Percentiles rank a stretch among this genome's conserved stretches.
Conservation (phyloP, 2,329 filamentous ascomycete species). For the Fusarium goolgardi region DNA sequence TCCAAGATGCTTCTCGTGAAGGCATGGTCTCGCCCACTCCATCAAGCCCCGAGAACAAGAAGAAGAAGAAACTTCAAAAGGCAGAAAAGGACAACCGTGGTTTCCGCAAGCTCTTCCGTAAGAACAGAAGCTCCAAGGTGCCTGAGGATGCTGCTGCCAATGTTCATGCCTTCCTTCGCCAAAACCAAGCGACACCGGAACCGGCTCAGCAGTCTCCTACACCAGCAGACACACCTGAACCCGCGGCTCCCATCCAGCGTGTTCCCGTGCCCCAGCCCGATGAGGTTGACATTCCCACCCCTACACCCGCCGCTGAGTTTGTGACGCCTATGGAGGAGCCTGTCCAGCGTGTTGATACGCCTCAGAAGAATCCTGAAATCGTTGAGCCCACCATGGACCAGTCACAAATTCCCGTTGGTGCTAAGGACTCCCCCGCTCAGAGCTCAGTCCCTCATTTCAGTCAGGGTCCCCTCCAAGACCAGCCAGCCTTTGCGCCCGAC, state of each 20-base stretch:
- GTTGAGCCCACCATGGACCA: conserved; percentile 39
- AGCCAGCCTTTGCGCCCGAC: conserved; percentile 83
- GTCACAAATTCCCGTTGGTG: conserved; percentile 32
- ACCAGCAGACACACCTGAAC: conserved; percentile 46
- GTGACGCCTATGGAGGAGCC: conserved; percentile 43
- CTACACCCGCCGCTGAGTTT: conserved; percentile 39
- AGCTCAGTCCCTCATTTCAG: conserved; percentile 73
- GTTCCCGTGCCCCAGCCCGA: conserved; percentile 1
- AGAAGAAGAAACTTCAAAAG: conserved; percentile 67
- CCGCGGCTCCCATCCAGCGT: conserved; percentile 36
- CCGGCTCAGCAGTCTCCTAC: conserved; percentile 26
- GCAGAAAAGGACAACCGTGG: conserved; percentile 61
- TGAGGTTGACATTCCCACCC: conserved; percentile 32
- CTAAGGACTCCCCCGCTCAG: conserved; percentile 28
- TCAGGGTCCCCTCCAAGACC: conserved; percentile 87
- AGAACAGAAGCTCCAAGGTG: conserved; percentile 68
- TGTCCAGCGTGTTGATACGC: conserved; percentile 33
- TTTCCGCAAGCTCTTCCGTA: conserved; percentile 75
- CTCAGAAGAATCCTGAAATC: conserved; percentile 39
- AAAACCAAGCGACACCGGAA: conserved; percentile 49
- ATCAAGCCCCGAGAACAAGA: conserved; percentile 57
- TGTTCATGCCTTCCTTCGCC: conserved; percentile 63
- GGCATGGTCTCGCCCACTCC: conserved; percentile 44
- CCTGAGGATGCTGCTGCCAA: conserved; percentile 65
- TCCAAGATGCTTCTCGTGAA: conserved; percentile 38